Evolutionary conservation across 805 yeast species (phyloP), one percentile per base, ranked within the genome.

Genomic region (Starmerella sirachaensis): DNA sequence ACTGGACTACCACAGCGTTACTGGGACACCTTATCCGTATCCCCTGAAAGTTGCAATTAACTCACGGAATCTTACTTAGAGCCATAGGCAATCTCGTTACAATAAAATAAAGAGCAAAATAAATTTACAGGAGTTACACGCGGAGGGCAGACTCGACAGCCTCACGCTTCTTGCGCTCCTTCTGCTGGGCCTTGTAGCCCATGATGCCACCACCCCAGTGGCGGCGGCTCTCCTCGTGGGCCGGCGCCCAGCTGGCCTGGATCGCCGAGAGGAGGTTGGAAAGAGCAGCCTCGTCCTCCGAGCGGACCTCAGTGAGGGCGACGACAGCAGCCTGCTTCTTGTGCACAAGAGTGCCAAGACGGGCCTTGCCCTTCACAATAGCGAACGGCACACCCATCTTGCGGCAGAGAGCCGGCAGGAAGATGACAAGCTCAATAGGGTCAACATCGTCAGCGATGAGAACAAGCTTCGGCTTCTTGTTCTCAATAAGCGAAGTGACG

Each of bases 161-260:
- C 68, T 70, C 76, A 52, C 75, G 78, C 61, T 66, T 76, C 78
- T 81, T 83, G 57, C 74, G 86, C 51, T 66, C 63, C 73, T 79
- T 83, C 62, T 77, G 91, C 60, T 73, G 74, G 61, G 96, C 84
- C 75, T 88, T 91, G 58, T 80, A 70, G 68, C 97, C 95, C 76
- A 91, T 72, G 68, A 84, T 63, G 76, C 98, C 98, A 76, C 98
- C 98, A 76, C 97, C 97, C 98, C 98, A 88, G 79, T 84, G 94
- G 72, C 83, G 85, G 77, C 93, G 88, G 64, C 74, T 62, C 58
- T 91, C 96, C 62, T 88, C 96, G 80, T 78, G 83, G 70, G 84
- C 83, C 64, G 82, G 94, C 58, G 68, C 65, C 70, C 79, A 88
- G 91, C 84, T 85, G 55, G 93, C 78, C 70, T 84, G 77, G 67